phyloP scores from a whole-genome alignment of 202 grass and related monocot genomes.

The Panicum virgatum region DNA sequence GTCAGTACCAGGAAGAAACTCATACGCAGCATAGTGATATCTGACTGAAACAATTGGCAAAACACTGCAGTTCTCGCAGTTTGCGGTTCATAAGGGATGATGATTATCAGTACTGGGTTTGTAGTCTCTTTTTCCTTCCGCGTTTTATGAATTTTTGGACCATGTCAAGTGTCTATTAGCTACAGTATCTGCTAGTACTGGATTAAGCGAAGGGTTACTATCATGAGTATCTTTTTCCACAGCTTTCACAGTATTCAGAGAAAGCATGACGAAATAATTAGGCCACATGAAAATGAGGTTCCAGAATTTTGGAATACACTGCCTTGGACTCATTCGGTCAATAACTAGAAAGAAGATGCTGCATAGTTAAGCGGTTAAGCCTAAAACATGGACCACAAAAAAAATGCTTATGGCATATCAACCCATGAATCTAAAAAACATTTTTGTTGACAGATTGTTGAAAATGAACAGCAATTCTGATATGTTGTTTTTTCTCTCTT shows the following conservation, averaged over 20 bases:
- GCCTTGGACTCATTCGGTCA: neutral
- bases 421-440: neutral
- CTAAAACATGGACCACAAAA: neutral
- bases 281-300: constrained; percentile 3
- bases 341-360: neutral
- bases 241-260: constrained; percentile 17
- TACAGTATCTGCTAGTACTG: neutral
- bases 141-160: neutral
- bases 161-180: neutral
- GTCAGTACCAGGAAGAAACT: constrained; percentile 20
- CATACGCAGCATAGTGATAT: neutral
- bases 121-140: neutral
- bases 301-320: neutral
- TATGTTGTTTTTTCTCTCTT: too few relatives aligned
- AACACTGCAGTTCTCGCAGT: neutral
- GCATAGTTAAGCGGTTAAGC: neutral
- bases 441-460: neutral
- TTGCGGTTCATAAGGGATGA: neutral
- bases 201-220: constrained; percentile 16
- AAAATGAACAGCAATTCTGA: neutral
- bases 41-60: neutral
- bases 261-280: constrained; percentile 5
- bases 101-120: neutral
- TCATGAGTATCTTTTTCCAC: constrained; percentile 26
- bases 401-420: neutral